Conservation (phyloP, 176 grass and related monocot species). For the Thalia dealbata region DNA sequence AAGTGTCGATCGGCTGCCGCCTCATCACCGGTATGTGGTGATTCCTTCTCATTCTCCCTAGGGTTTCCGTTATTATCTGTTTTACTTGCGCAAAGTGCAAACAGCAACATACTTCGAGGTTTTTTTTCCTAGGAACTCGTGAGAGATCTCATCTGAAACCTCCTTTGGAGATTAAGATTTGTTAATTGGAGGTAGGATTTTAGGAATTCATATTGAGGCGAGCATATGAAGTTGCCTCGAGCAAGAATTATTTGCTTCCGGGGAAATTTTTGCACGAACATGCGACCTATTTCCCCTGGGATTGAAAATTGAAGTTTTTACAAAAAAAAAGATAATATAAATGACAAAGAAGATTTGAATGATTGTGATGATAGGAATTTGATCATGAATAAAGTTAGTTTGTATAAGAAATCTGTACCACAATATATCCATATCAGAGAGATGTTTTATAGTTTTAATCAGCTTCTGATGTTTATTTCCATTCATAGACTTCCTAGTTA, state of each 20-base stretch:
- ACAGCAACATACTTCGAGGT: too few relatives aligned
- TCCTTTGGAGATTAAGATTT: background rate
- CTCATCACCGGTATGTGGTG: too few relatives aligned
- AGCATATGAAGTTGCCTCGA: background rate
- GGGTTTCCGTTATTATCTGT: too few relatives aligned
- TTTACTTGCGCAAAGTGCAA: too few relatives aligned
- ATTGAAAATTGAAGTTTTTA: background rate
- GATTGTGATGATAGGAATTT: too few relatives aligned
- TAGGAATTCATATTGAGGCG: background rate
- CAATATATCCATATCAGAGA: too few relatives aligned
- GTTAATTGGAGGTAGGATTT: background rate
- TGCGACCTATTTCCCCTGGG: background rate
- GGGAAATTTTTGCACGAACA: background rate
- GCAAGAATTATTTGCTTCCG: background rate
- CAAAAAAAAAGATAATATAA: background rate
- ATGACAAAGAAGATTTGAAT: background rate
- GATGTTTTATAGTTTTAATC: background rate
- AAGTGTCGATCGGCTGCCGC: too few relatives aligned
- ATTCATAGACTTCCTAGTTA: background rate
- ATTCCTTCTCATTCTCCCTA: too few relatives aligned
- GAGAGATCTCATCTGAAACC: background rate
- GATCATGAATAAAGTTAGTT: background rate
- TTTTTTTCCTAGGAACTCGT: background rate
- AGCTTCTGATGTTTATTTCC: background rate
- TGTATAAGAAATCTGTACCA: too few relatives aligned